A percentile compares a stretch with the other conserved stretches of the same genome.
Conservation (phyloP, 148 eudicot species). For the Arbutus unedo region DNA sequence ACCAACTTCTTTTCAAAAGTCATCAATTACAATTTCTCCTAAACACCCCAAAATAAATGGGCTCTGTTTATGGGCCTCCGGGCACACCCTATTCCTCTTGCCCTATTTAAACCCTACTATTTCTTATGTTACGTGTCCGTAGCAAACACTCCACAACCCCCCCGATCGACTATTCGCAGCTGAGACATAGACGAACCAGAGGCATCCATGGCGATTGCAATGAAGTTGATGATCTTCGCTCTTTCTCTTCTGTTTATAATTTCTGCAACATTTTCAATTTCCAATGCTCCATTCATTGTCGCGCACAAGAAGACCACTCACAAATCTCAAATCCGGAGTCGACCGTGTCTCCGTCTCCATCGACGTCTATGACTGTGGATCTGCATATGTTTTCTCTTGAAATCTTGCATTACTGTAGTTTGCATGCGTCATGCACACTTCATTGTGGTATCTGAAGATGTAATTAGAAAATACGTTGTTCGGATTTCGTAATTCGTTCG, state of each 20-base stretch:
- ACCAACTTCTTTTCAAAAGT: not conserved
- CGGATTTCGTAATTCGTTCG: not conserved
- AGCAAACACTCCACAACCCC: too few species aligned
- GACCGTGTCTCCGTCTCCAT: conserved; percentile 39
- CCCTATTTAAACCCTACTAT: too few species aligned
- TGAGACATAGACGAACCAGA: too few species aligned
- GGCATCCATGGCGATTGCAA: not conserved
- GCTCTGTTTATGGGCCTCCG: not conserved
- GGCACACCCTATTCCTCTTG: not conserved
- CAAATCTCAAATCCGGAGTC: conserved; percentile 32
- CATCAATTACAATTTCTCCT: not conserved
- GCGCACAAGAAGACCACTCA: conserved; percentile 49
- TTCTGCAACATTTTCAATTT: conserved; percentile 24
- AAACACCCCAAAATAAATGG: not conserved
- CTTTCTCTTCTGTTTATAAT: conserved; percentile 19
- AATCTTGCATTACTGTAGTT: not conserved
- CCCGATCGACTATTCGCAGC: not conserved
- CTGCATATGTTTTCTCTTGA: conserved; percentile 22
- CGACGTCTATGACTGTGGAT: conserved; percentile 46
- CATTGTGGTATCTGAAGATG: conserved; percentile 2
- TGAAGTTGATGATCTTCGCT: not conserved
- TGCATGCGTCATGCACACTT: not conserved
- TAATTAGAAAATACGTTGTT: not conserved
- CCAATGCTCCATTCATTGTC: conserved; percentile 40
- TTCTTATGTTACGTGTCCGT: not conserved